Evolutionary conservation across 192 early-diverging fungal genomes (phyloP).

Genomic region (Podila horticola): DNA sequence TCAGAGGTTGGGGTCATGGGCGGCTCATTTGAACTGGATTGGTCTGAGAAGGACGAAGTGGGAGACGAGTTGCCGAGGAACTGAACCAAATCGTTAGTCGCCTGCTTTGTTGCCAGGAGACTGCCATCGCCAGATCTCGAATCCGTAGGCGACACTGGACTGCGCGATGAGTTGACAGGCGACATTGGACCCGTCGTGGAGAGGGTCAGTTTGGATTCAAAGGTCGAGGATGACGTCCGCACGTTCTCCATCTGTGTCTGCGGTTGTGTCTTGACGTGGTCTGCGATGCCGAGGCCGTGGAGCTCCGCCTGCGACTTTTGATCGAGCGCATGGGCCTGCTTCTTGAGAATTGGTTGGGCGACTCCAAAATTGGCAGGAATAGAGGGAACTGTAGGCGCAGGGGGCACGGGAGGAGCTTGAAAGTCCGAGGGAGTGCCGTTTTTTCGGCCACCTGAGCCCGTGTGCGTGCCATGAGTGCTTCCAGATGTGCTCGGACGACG

Average conservation of each 20-base stretch:
- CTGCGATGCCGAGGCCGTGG: constrained; percentile 41
- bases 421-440: constrained; percentile 5
- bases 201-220: constrained; percentile 25
- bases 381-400: constrained; percentile 22
- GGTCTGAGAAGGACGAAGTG: constrained; percentile 13
- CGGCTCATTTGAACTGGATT: not conserved
- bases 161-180: constrained; percentile 15
- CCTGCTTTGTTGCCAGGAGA: constrained; percentile 24
- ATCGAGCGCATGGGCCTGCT: constrained; percentile 6
- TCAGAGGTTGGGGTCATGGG: constrained; percentile 18
- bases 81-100: constrained; percentile 31
- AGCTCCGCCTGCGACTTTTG: constrained; percentile 3
- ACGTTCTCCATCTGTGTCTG: constrained; percentile 16
- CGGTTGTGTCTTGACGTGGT: constrained; percentile 5
- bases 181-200: constrained; percentile 43
- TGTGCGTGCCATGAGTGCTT: not conserved
- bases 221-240: constrained; percentile 22
- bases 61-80: constrained; percentile 24
- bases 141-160: constrained; percentile 9
- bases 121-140: not conserved
- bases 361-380: constrained; percentile 34
- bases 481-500: constrained; percentile 27
- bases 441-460: constrained; percentile 17
- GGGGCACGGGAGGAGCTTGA: not conserved
- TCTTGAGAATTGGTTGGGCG: constrained; percentile 23